Evolutionary conservation across 305 asterid species (phyloP), one percentile per base, ranked within the genome.

Genomic region (Solanum hybrid): DNA sequence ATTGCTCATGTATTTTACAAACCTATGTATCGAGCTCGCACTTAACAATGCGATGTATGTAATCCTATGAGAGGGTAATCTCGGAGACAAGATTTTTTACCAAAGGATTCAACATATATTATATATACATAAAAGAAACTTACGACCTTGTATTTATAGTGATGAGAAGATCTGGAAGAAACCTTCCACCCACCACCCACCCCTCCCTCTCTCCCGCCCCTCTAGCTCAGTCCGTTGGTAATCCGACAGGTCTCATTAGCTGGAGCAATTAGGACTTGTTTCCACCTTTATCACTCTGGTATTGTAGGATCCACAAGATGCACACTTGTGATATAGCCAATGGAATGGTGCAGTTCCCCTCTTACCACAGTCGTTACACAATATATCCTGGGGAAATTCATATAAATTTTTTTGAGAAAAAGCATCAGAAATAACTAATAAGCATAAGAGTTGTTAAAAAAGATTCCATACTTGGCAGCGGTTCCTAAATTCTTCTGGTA

Each of bases 291-390:
- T 96, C 22, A 96, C 98, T 92, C 99, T 89, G 79, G 99, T 95
- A 81, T 94, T 97, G 92, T 97, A 97, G 51, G 99, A 96, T 79
- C 98, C 96, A 46, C 99, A 96, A 73, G 37, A 90, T 75, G 96
- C 93, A 91, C 99, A 97, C 93, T 97, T 97, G 93, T 95, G 99
- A 87, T 97, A 97, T 91, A 97, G 89, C 99, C 99, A 97, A 84
- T 97, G 99, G 89, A 96, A 97, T 77, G 97, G 93, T 27, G 99
- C 97, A 7, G 92, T 91, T 89, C 99, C 99, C 89, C 93, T 97
- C 91, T 87, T 93, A 84, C 93, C 96, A 79, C 99, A 97, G 92
- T 97, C 99, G 14, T 96, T 95, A 95, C 99, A 97, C 92, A 97
- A 91, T 86, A 97, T 94, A 77, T 96, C 98, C 99, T 97, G 94